These are phyloP conservation scores for Euphorbia schlechtendalii DNA, from an alignment of 441 rosid genomes.

Conservation along the genomic window DNA sequence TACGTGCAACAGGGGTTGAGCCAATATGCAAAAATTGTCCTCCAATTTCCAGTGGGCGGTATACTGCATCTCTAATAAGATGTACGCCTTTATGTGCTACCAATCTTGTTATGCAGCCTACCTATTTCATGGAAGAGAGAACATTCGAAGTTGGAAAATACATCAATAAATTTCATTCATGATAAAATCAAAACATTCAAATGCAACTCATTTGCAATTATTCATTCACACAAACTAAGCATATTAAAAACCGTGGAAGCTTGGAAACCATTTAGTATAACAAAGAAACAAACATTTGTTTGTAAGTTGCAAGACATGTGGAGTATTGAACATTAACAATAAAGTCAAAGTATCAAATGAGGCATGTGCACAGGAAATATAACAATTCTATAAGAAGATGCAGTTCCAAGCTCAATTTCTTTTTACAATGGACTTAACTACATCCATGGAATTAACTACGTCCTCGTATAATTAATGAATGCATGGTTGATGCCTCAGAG, in stretches of 20 bases:
- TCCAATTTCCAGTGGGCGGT: slow-evolving; percentile 84
- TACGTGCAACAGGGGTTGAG: slow-evolving; percentile 94
- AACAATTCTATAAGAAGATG: neutral
- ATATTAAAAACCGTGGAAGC: neutral
- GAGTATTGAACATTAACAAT: neutral
- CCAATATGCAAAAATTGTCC: slow-evolving; percentile 95
- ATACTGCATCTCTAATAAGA: slow-evolving; percentile 91
- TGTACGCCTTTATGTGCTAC: slow-evolving; percentile 97
- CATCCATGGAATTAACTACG: neutral
- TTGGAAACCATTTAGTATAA: slow-evolving; percentile 2
- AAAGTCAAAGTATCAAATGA: neutral
- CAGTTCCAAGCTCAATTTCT: neutral
- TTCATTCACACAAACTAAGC: neutral
- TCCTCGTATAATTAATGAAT: no score
- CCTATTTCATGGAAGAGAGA: slow-evolving; percentile 31
- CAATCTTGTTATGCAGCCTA: slow-evolving; percentile 92
- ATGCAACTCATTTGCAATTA: neutral
- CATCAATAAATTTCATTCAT: neutral
- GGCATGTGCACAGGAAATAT: neutral
- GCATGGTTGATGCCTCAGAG: neutral
- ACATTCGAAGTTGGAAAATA: neutral
- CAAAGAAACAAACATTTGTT: neutral
- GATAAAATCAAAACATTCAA: slow-evolving; percentile 2
- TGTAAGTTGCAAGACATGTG: no score
- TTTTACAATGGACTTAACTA: neutral